Evolutionary conservation across 2,329 filamentous ascomycete genomes (phyloP).

Genomic region (Claviceps capensis): DNA sequence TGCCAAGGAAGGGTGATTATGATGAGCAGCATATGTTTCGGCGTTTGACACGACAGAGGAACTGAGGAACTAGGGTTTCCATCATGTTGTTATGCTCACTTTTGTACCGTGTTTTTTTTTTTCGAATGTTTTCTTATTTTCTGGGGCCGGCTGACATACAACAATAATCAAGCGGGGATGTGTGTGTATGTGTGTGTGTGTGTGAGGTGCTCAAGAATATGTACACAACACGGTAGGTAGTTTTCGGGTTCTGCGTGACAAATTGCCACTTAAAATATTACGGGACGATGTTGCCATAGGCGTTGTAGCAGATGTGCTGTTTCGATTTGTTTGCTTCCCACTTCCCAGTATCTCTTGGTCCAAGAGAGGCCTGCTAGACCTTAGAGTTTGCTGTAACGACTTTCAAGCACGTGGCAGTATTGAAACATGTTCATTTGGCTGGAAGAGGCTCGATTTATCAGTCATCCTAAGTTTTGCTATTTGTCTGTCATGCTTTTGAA

Average conservation of each 20-base stretch:
- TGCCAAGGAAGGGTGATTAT: not conserved
- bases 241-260: not conserved
- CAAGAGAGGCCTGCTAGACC: not conserved
- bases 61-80: not conserved
- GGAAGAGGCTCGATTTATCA: no score
- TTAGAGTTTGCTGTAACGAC: no score
- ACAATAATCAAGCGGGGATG: not conserved
- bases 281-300: not conserved
- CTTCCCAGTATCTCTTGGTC: not conserved
- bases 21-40: constrained; percentile 1
- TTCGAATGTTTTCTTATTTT: not conserved
- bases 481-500: no score
- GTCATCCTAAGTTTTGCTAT: no score
- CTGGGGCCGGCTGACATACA: not conserved
- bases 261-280: not conserved
- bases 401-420: no score
- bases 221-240: not conserved
- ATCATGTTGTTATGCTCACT: not conserved
- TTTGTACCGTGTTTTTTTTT: not conserved
- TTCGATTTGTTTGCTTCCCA: not conserved
- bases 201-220: not conserved
- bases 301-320: not conserved
- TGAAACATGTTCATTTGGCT: no score
- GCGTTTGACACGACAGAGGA: not conserved
- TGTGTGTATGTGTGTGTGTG: not conserved